A percentile compares a stretch with the other conserved stretches of the same genome.
Conservation (phyloP, 202 grass and related monocot species). For the Hordeum pubiflorum region DNA sequence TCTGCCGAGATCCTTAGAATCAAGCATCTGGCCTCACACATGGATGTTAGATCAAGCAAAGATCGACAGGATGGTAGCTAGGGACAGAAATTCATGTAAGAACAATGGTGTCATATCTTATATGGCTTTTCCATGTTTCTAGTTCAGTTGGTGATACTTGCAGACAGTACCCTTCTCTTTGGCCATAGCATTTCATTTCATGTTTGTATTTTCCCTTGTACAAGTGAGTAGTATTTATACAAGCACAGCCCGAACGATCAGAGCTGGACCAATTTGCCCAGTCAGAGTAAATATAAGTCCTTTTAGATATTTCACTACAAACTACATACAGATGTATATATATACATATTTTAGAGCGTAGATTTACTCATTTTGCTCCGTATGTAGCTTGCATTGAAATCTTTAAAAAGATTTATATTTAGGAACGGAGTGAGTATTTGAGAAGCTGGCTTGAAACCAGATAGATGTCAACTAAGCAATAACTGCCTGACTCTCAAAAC, state of each 20-base stretch:
- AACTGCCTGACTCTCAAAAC: no score
- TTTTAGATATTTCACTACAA: no score
- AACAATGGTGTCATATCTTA: background rate
- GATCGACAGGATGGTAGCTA: background rate
- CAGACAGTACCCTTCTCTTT: background rate
- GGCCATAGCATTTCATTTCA: background rate
- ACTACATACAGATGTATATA: no score
- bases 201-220: background rate
- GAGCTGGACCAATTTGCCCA: background rate
- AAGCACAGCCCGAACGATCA: background rate
- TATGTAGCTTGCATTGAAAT: no score
- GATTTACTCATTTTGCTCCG: no score
- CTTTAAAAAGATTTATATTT: no score
- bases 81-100: background rate
- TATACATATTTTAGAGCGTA: no score
- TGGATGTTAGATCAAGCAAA: background rate
- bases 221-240: background rate
- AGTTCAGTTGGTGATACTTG: background rate
- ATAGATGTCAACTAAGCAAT: background rate
- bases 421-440: background rate
- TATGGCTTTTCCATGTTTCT: background rate
- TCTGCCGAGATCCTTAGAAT: conserved; percentile 8
- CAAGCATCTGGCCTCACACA: conserved; percentile 7
- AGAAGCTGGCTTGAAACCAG: background rate
- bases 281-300: background rate